Evolutionary conservation across 441 rosid species (phyloP), one percentile per base, ranked within the genome.

Genomic region (Populus tomentosa): DNA sequence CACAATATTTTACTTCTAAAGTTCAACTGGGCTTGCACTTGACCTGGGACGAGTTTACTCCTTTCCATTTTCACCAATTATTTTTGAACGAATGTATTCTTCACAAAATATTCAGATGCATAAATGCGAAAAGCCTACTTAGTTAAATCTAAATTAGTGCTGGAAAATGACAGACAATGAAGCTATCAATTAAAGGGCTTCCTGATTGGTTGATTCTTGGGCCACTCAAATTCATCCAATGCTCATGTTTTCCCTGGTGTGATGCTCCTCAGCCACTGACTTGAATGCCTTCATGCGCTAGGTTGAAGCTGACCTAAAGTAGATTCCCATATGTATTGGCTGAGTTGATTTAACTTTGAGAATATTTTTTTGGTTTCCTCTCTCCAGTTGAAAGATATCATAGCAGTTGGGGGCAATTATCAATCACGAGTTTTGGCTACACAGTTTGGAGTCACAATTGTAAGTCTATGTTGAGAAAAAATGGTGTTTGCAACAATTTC

Each of bases 391-490:
- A 68, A 68, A 35, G 40, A 35, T n/a, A 33, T 68, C 18, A 36
- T 35, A 30, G 71, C 71, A 30, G 71, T 68, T 32, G 71, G 71
- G 35, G 50, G 42, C 18, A 68, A 68, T n/a, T 68, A 68, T 36
- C 50, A 35, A 21, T 68, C 46, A 33, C 28, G 46, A 1, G 35
- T 35, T 68, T n/a, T 68, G 21, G 71, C 71, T 36, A 68, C 50
- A 68, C 71, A 68, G 35, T 68, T 32, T 68, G 71, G 71, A 35
- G 35, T 68, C 40, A 36, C 71, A 68, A 35, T 36, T 68, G 71
- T 68, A 68, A 68, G 71, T 46, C 56, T 46, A 13, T 46, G 11
- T 68, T 68, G 13, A 68, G 10, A 35, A 40, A 40, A 10, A 40
- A 40, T 40, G 56, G 20, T 46, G 56, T 14, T 46, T 0, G 18